Evolutionary conservation across 495 filamentous ascomycete genomes (phyloP), one percentile per base, ranked within the genome.

Genomic region (Hypoxylon rickii): DNA sequence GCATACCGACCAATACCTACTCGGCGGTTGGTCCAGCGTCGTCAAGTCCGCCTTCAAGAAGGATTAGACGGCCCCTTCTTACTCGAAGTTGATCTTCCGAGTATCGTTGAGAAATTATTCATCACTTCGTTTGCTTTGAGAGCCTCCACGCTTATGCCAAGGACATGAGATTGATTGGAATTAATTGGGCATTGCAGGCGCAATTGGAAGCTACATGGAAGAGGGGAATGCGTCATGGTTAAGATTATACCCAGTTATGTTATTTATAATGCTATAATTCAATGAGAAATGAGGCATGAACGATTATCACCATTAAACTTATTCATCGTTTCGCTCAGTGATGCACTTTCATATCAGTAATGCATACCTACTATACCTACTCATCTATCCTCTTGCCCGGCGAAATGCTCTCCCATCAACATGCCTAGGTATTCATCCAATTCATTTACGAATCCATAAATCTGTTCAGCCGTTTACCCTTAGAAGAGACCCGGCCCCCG

Each of bases 1-100:
- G 5, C 69, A 71, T 37, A 57, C 62, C 26, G 57, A 71, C 51
- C 66, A 71, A 33, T 69, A 61, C 33, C 48, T 71, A 10, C 59
- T 71, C 37, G 51, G 66, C 21, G 69, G 69, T 22, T 64, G 61
- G 53, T 58, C 58, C 11, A 54, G 64, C 11, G 18, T 55, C 11
- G 39, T 70, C 19, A 53, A 44, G n/a, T 32, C 41, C 4, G 8
- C 61, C 29, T 47, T 68, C 33, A 61, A 53, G 44, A 66, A 60
- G 54, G 17, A 62, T 19, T 66, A 59, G 32, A 11, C 47, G 13
- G 36, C 13, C 44, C 18, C 12, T 32, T 16, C 22, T n/a, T 12
- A 11, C 12, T 29, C 19, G 33, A 44, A 21, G 20, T 39, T 36
- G 33, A 41, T 34, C 41, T 34, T 31, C 22, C n/a, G n/a, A n/a